Percentiles rank a stretch among this genome's conserved stretches.
phyloP scores from a whole-genome alignment of 108 stramenopile species.

The Nitzschia sp. region DNA sequence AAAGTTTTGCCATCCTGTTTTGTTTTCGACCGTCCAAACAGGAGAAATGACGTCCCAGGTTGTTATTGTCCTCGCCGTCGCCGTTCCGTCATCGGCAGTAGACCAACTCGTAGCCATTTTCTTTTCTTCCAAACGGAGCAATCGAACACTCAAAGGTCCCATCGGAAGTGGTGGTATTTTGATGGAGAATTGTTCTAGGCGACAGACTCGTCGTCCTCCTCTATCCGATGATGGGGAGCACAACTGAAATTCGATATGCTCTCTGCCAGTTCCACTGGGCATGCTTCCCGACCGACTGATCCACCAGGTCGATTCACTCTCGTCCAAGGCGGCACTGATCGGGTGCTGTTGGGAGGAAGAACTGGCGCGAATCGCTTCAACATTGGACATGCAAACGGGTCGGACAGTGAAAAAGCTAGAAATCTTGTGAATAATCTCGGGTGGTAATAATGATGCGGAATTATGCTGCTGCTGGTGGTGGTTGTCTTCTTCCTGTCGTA shows the following conservation, averaged over 20 bases:
- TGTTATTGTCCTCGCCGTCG: too few species aligned
- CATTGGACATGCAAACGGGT: constrained; percentile 2
- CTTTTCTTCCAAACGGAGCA: constrained; percentile 15
- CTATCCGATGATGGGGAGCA: too few species aligned
- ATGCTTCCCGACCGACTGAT: constrained; percentile 24
- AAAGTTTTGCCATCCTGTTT: constrained; percentile 26
- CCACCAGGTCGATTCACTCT: constrained; percentile 23
- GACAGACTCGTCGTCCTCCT: constrained; percentile 7
- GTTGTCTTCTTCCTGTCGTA: too few species aligned
- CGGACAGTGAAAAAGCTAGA: constrained; percentile 18
- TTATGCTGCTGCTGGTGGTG: too few species aligned
- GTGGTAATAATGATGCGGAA: neutral
- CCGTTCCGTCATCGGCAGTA: neutral
- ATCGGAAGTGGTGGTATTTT: constrained; percentile 24
- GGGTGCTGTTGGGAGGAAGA: constrained; percentile 13
- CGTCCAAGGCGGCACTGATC: neutral
- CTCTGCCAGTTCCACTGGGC: constrained; percentile 15
- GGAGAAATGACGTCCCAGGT: constrained; percentile 22
- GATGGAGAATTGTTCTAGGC: constrained; percentile 15
- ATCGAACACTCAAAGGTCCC: constrained; percentile 25
- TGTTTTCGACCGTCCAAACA: constrained; percentile 21
- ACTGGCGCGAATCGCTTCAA: constrained; percentile 5
- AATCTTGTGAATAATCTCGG: constrained; percentile 25
- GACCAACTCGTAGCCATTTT: too few species aligned
- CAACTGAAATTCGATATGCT: constrained; percentile 32